Conservation (phyloP, 2,329 filamentous ascomycete species). For the Meredithiella fracta region DNA sequence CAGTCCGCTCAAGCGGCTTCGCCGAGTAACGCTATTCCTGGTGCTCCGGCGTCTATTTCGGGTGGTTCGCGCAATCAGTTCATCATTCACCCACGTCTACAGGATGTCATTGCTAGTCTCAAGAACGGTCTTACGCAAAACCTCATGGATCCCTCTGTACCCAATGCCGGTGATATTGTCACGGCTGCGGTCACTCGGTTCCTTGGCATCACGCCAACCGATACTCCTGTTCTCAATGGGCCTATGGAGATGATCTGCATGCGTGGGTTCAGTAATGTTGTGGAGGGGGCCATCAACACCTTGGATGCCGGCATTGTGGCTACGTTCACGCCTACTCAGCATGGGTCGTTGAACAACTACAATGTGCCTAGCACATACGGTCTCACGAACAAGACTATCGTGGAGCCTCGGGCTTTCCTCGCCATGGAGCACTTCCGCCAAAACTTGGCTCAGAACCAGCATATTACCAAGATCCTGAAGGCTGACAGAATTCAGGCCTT, state of each 20-base stretch:
- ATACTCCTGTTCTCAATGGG: slow-evolving; percentile 27
- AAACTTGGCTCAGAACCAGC: slow-evolving; percentile 23
- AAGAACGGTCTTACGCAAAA: slow-evolving; percentile 32
- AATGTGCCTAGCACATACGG: slow-evolving; percentile 12
- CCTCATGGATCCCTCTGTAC: slow-evolving; percentile 27
- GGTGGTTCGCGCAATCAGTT: slow-evolving; percentile 17
- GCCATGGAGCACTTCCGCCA: slow-evolving; percentile 31
- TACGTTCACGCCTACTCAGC: slow-evolving; percentile 16
- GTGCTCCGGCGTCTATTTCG: slow-evolving; percentile 7
- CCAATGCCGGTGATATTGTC: slow-evolving; percentile 30
- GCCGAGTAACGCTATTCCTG: slow-evolving; percentile 5
- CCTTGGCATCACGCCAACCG: slow-evolving; percentile 28
- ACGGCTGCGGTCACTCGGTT: slow-evolving; percentile 37
- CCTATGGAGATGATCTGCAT: slow-evolving; percentile 32
- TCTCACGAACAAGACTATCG: slow-evolving; percentile 18
- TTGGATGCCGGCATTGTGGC: slow-evolving; percentile 22
- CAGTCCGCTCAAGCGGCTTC: slow-evolving; percentile 9
- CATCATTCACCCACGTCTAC: slow-evolving; percentile 29
- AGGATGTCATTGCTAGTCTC: slow-evolving; percentile 28
- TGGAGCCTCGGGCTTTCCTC: slow-evolving; percentile 27
- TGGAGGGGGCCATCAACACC: slow-evolving; percentile 26
- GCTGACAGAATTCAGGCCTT: slow-evolving; percentile 29
- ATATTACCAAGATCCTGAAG: slow-evolving; percentile 26
- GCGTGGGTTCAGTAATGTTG: slow-evolving; percentile 27
- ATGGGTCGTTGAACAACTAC: slow-evolving; percentile 16